phyloP scores from a whole-genome alignment of 176 grass and related monocot species.

The Triticum urartu region DNA sequence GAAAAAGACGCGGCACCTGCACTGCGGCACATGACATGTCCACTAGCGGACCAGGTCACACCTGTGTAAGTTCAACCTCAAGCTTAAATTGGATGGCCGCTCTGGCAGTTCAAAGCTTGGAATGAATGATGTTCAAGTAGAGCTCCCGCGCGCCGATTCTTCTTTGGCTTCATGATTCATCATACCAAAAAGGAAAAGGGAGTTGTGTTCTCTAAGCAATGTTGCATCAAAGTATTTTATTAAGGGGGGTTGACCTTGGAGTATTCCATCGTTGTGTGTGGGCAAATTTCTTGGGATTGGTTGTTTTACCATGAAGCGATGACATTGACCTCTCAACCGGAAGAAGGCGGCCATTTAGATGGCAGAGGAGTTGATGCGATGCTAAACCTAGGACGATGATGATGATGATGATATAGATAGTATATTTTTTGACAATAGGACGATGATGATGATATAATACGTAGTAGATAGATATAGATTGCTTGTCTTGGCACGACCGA shows the following conservation, averaged over 20 bases:
- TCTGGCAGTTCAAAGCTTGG: not conserved
- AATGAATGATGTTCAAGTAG: not conserved
- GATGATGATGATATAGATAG: too few relatives aligned
- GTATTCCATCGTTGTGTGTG: not conserved
- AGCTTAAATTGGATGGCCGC: not conserved
- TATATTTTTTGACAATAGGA: not conserved
- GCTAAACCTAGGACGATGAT: not conserved
- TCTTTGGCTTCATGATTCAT: too few relatives aligned
- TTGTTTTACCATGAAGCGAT: too few relatives aligned
- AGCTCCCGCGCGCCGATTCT: not conserved
- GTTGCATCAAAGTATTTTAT: not conserved
- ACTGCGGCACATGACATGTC: constrained; percentile 33
- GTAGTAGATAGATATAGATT: too few relatives aligned
- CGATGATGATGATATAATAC: not conserved
- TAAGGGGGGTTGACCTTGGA: not conserved
- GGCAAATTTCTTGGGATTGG: too few relatives aligned
- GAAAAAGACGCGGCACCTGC: constrained; percentile 2
- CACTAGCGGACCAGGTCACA: not conserved
- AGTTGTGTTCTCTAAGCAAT: not conserved
- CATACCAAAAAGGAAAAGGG: not conserved
- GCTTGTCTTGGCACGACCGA: constrained; percentile 16
- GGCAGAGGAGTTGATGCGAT: not conserved
- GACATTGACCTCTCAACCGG: not conserved
- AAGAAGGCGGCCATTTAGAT: not conserved
- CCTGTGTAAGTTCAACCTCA: not conserved